Evolutionary conservation across 495 filamentous ascomycete genomes (phyloP).

Genomic region (Hyaloscypha bicolor): DNA sequence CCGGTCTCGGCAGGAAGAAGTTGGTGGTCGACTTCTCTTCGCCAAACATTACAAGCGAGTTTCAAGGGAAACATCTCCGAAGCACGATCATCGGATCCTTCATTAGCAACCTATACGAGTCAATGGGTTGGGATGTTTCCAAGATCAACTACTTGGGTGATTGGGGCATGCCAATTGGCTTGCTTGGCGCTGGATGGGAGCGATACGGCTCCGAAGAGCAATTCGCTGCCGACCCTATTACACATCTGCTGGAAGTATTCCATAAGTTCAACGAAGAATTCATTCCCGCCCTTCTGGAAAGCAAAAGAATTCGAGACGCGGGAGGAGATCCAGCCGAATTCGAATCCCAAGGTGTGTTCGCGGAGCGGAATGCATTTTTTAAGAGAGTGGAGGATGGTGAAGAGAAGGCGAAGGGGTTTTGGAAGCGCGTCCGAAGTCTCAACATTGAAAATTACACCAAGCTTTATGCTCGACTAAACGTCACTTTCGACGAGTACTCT

Average conservation of each 20-base stretch:
- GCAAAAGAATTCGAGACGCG: slow-evolving; percentile 59
- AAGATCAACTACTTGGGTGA: slow-evolving; percentile 78
- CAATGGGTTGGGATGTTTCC: slow-evolving; percentile 71
- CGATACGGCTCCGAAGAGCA: slow-evolving; percentile 56
- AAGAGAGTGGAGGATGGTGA: slow-evolving; percentile 71
- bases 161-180: slow-evolving; percentile 77
- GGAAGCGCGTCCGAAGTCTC: slow-evolving; percentile 66
- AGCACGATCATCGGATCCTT: slow-evolving; percentile 79
- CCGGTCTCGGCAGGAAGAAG: slow-evolving; percentile 40
- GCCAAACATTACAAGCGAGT: slow-evolving; percentile 77
- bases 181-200: slow-evolving; percentile 59
- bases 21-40: slow-evolving; percentile 69
- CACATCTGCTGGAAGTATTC: slow-evolving; percentile 54
- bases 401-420: slow-evolving; percentile 59
- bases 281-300: slow-evolving; percentile 53
- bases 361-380: slow-evolving; percentile 65
- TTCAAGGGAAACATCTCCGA: slow-evolving; percentile 71
- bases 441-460: slow-evolving; percentile 65
- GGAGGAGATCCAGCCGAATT: slow-evolving; percentile 52
- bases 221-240: slow-evolving; percentile 64
- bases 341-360: slow-evolving; percentile 54
- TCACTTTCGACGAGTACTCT: slow-evolving; percentile 70
- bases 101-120: slow-evolving; percentile 66
- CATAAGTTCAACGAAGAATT: slow-evolving; percentile 62
- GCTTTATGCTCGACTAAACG: slow-evolving; percentile 67